phyloP scores from a whole-genome alignment of 192 early-diverging fungal genomes.

The Backusella circina region DNA sequence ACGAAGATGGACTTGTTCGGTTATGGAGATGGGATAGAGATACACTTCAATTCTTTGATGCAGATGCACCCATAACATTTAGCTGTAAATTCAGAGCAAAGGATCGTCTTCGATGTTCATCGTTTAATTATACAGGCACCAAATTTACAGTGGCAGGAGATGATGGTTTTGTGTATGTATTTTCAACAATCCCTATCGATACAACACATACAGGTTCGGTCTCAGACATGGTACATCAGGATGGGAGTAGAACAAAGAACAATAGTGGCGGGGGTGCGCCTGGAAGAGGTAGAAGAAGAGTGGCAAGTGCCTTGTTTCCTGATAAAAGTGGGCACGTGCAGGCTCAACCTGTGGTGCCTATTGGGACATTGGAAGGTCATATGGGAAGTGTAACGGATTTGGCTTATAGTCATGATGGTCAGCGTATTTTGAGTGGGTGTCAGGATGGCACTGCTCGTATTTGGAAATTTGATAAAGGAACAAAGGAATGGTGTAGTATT shows the following conservation, averaged over 20 bases:
- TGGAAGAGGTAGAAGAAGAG: slow-evolving; percentile 15
- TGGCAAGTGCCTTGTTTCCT: slow-evolving; percentile 27
- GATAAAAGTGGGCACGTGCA: slow-evolving; percentile 29
- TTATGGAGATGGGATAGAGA: slow-evolving; percentile 70
- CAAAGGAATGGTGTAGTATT: slow-evolving; percentile 56
- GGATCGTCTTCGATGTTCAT: slow-evolving; percentile 54
- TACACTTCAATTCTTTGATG: slow-evolving; percentile 45
- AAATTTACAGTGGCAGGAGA: slow-evolving; percentile 75
- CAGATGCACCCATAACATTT: slow-evolving; percentile 48
- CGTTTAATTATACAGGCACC: slow-evolving; percentile 77
- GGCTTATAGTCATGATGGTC: slow-evolving; percentile 65
- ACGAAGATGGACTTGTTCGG: slow-evolving; percentile 68
- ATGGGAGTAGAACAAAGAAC: not conserved
- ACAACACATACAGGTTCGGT: slow-evolving; percentile 22
- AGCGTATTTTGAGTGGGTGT: slow-evolving; percentile 68
- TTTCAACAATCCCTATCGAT: slow-evolving; percentile 58
- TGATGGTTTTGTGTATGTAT: slow-evolving; percentile 75
- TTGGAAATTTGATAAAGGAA: slow-evolving; percentile 56
- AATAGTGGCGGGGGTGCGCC: not conserved
- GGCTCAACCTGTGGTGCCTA: slow-evolving; percentile 26
- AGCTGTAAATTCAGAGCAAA: slow-evolving; percentile 48
- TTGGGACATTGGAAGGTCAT: slow-evolving; percentile 68
- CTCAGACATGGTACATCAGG: slow-evolving; percentile 11
- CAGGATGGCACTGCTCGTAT: slow-evolving; percentile 77
- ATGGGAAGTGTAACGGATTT: slow-evolving; percentile 70